These are phyloP conservation scores for Trematosphaeria pertusa DNA, from an alignment of 2,329 filamentous ascomycete species.

Conservation along the genomic window DNA sequence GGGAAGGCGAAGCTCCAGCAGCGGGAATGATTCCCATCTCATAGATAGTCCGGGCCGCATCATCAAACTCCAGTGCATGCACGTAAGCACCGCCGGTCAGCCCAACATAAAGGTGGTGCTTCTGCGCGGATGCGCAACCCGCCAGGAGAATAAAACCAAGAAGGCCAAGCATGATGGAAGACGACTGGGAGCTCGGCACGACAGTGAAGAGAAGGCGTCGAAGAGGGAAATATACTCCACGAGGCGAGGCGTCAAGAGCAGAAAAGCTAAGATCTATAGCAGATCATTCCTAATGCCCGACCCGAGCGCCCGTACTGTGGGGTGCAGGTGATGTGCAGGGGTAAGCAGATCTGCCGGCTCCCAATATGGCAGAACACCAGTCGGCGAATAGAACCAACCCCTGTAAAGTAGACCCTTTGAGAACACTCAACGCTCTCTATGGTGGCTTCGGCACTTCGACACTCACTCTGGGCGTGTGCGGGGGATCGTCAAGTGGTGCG, in stretches of 20 bases:
- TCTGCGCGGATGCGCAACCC: conserved; percentile 9
- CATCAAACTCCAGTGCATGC: conserved; percentile 24
- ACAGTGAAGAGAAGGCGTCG: background rate
- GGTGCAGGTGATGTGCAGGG: conserved; percentile 21
- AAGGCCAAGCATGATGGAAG: conserved; percentile 13
- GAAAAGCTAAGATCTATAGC: conserved; percentile 3
- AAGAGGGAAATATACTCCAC: background rate
- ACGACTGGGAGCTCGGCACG: background rate
- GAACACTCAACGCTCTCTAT: conserved; percentile 9
- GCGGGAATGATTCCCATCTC: conserved; percentile 20
- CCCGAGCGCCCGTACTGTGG: conserved; percentile 17
- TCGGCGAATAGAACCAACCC: conserved; percentile 13
- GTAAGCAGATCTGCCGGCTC: conserved; percentile 9
- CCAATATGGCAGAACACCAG: conserved; percentile 18
- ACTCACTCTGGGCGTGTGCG: background rate
- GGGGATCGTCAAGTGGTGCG: conserved; percentile 7
- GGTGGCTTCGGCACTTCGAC: conserved; percentile 12
- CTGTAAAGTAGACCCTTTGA: conserved; percentile 10
- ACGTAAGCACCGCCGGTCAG: conserved; percentile 19
- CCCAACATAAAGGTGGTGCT: conserved; percentile 30
- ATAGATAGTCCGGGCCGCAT: conserved; percentile 14
- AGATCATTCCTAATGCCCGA: background rate
- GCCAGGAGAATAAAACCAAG: conserved; percentile 13
- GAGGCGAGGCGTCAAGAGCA: background rate
- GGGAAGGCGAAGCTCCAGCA: conserved; percentile 21